These are phyloP conservation scores for Leucocoprinus sp. DNA, from an alignment of 768 basidiomycete species.

Conservation along the genomic window DNA sequence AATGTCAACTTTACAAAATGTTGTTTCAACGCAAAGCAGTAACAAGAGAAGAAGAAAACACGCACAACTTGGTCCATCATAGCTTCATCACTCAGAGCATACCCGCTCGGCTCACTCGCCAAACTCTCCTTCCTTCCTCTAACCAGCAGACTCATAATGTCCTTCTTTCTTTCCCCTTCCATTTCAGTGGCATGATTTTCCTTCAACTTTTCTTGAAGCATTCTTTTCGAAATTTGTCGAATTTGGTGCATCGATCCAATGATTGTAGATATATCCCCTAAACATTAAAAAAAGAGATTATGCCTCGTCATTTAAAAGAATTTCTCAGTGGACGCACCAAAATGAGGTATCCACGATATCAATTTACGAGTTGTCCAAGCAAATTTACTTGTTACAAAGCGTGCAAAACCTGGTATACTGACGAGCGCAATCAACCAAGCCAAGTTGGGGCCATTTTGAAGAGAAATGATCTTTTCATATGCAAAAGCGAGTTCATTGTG, in stretches of 20 bases:
- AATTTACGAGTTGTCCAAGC: slow-evolving; percentile 1
- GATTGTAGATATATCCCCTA: slow-evolving; percentile 15
- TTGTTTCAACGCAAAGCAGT: neutral
- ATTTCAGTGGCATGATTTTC: slow-evolving; percentile 25
- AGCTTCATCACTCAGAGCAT: slow-evolving; percentile 36
- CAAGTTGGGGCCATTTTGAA: slow-evolving; percentile 26
- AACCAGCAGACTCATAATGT: slow-evolving; percentile 47
- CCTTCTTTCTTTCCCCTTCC: slow-evolving; percentile 34
- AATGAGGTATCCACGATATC: neutral
- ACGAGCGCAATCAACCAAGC: neutral
- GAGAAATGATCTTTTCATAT: slow-evolving; percentile 32
- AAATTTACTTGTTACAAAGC: neutral
- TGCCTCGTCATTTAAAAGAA: slow-evolving; percentile 1
- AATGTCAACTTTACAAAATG: slow-evolving; percentile 27
- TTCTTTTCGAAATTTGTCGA: slow-evolving; percentile 28
- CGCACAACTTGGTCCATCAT: slow-evolving; percentile 47
- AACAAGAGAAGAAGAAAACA: slow-evolving; percentile 3
- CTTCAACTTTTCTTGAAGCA: slow-evolving; percentile 32
- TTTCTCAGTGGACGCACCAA: slow-evolving; percentile 12
- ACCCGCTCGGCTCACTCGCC: slow-evolving; percentile 24
- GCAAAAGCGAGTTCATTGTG: slow-evolving; percentile 40
- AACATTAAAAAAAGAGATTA: neutral
- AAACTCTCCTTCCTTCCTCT: slow-evolving; percentile 32
- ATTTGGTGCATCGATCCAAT: slow-evolving; percentile 35
- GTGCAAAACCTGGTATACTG: slow-evolving; percentile 18